phyloP scores from a whole-genome alignment of 345 rosid species.

The Citrus hindsii region DNA sequence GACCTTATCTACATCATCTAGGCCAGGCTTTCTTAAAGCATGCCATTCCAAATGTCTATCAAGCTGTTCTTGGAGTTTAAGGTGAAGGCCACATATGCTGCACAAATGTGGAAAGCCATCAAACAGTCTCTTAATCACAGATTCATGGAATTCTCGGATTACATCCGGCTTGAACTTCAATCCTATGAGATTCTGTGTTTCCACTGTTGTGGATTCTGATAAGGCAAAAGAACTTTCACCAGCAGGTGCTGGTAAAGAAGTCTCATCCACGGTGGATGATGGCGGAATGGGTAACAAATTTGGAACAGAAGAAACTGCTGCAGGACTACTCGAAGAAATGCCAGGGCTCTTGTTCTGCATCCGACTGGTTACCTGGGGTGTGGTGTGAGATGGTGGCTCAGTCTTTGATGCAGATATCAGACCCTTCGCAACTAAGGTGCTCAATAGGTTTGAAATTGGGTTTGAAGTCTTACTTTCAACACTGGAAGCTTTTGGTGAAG shows the following conservation, averaged over 20 bases:
- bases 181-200: slow-evolving; percentile 55
- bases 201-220: slow-evolving; percentile 23
- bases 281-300: slow-evolving; percentile 32
- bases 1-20: slow-evolving; percentile 21
- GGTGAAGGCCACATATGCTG: slow-evolving; percentile 68
- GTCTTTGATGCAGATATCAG: slow-evolving; percentile 75
- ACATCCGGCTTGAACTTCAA: slow-evolving; percentile 67
- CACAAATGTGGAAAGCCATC: slow-evolving; percentile 73
- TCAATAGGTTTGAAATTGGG: slow-evolving; percentile 78
- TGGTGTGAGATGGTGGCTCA: slow-evolving; percentile 32
- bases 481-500: slow-evolving; percentile 35
- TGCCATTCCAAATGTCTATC: slow-evolving; percentile 82
- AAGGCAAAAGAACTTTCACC: slow-evolving; percentile 26
- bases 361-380: slow-evolving; percentile 28
- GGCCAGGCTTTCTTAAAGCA: slow-evolving; percentile 39
- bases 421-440: slow-evolving; percentile 92
- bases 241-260: slow-evolving; percentile 31
- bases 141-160: slow-evolving; percentile 69
- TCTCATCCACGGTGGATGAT: slow-evolving; percentile 34
- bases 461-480: slow-evolving; percentile 42
- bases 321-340: slow-evolving; percentile 30
- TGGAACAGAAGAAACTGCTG: slow-evolving; percentile 31
- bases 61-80: slow-evolving; percentile 61
- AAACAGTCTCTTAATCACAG: slow-evolving; percentile 60
- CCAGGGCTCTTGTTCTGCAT: slow-evolving; percentile 36